Evolutionary conservation across 192 early-diverging fungal species (phyloP).

Genomic region (Paraglomus brasilianum): DNA sequence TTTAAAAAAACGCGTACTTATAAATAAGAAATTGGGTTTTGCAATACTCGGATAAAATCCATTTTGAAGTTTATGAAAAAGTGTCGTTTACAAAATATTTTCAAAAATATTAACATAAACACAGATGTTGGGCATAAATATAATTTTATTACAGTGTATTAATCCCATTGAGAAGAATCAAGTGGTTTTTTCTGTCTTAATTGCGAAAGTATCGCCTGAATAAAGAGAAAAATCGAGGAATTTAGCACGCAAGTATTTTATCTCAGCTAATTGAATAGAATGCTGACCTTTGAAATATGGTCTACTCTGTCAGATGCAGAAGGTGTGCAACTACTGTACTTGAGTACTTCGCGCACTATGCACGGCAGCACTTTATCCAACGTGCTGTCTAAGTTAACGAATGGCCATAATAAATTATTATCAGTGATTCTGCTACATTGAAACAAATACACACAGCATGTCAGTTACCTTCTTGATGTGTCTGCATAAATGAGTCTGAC

Average conservation of each 20-base stretch:
- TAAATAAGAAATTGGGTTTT: too few species aligned
- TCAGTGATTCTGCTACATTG: background rate
- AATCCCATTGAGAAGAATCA: background rate
- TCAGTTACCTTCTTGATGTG: constrained; percentile 32
- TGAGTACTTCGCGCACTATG: background rate
- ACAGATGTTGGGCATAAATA: too few species aligned
- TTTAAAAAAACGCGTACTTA: too few species aligned
- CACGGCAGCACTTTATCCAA: background rate
- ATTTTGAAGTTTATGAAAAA: too few species aligned
- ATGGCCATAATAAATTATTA: background rate
- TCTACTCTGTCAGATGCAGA: background rate
- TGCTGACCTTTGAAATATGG: background rate
- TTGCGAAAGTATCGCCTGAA: constrained; percentile 12
- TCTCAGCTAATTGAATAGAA: background rate
- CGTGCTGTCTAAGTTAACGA: background rate
- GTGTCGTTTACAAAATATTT: too few species aligned
- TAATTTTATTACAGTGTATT: too few species aligned
- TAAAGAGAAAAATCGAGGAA: background rate
- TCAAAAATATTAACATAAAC: too few species aligned
- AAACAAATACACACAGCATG: background rate
- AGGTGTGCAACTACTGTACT: background rate
- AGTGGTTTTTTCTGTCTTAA: background rate
- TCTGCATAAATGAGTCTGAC: constrained; percentile 60
- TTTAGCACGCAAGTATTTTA: background rate
- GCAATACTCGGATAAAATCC: too few species aligned